Evolutionary conservation across 108 stramenopile species (phyloP).

Genomic region (Cylindrotheca closterium): DNA sequence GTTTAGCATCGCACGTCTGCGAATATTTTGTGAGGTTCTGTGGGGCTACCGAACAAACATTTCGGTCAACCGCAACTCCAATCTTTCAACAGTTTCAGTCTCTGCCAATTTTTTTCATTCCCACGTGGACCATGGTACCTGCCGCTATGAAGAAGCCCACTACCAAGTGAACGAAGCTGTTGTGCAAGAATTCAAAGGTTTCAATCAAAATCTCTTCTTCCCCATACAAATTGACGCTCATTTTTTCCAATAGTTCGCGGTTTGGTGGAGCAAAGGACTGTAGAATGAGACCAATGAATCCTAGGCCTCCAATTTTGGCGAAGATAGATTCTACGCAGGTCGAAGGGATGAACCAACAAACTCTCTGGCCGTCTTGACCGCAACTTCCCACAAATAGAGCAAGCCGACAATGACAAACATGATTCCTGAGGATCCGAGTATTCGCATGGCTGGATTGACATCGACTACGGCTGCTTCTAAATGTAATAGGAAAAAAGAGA

Average conservation of each 20-base stretch:
- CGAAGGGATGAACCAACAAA: conserved; percentile 24
- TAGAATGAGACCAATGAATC: conserved; percentile 37
- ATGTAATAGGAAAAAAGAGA: too few species aligned
- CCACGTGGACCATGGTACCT: too few species aligned
- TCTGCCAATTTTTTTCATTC: too few species aligned
- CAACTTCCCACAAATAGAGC: conserved; percentile 31
- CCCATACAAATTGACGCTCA: conserved; percentile 30
- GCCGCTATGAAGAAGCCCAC: conserved; percentile 36
- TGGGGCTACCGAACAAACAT: too few species aligned
- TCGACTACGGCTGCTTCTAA: too few species aligned
- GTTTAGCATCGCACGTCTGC: too few species aligned
- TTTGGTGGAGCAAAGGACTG: conserved; percentile 14
- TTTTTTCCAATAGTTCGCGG: conserved; percentile 7
- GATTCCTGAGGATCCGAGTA: conserved; percentile 25
- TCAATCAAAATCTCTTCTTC: conserved; percentile 43
- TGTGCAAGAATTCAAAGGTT: conserved; percentile 45
- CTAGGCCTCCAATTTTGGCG: conserved; percentile 41
- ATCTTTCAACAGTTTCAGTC: too few species aligned
- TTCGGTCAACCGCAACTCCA: too few species aligned
- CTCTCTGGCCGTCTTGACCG: conserved; percentile 24
- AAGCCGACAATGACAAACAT: conserved; percentile 35
- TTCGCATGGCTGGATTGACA: conserved; percentile 4
- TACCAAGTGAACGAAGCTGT: conserved; percentile 43
- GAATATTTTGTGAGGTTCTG: too few species aligned
- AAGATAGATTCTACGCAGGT: conserved; percentile 41